Percentiles rank a stretch among this genome's conserved stretches.
These are phyloP conservation scores for Aspergillus aculeatinus DNA, from an alignment of 2,329 filamentous ascomycete species.

Conservation along the genomic window DNA sequence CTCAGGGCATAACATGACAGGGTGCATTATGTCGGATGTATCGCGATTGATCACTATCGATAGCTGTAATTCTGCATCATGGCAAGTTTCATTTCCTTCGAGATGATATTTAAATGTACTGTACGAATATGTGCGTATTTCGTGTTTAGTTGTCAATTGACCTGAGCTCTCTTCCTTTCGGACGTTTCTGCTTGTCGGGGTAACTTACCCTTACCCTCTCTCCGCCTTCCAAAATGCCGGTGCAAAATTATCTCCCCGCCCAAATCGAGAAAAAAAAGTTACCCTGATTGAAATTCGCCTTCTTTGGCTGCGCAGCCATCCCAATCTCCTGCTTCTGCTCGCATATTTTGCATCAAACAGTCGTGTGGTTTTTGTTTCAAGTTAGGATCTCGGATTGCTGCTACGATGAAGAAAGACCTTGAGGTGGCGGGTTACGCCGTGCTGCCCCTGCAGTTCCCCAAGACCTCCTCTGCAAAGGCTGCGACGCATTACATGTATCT, in stretches of 20 bases:
- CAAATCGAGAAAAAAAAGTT: conserved; percentile 11
- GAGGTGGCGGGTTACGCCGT: conserved; percentile 64
- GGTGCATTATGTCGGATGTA: too few relatives aligned
- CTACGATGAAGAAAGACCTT: conserved; percentile 39
- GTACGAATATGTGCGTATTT: neutral
- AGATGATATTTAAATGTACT: neutral
- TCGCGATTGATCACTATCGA: too few relatives aligned
- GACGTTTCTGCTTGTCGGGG: neutral
- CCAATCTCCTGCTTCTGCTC: neutral
- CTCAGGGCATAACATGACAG: too few relatives aligned
- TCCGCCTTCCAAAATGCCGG: conserved; percentile 17
- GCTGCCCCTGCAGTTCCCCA: conserved; percentile 66
- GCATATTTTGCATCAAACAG: neutral
- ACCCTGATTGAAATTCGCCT: neutral
- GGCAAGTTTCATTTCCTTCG: neutral
- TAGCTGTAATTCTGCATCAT: too few relatives aligned
- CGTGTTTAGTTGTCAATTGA: neutral
- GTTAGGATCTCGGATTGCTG: neutral
- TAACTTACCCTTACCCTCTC: neutral
- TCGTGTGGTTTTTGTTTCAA: neutral
- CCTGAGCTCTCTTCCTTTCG: neutral
- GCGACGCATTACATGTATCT: conserved; percentile 83
- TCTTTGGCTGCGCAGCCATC: neutral
- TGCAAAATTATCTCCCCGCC: conserved; percentile 9
- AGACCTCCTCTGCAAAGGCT: conserved; percentile 59